phyloP scores from a whole-genome alignment of 345 rosid genomes.

The Eucalyptus albens region DNA sequence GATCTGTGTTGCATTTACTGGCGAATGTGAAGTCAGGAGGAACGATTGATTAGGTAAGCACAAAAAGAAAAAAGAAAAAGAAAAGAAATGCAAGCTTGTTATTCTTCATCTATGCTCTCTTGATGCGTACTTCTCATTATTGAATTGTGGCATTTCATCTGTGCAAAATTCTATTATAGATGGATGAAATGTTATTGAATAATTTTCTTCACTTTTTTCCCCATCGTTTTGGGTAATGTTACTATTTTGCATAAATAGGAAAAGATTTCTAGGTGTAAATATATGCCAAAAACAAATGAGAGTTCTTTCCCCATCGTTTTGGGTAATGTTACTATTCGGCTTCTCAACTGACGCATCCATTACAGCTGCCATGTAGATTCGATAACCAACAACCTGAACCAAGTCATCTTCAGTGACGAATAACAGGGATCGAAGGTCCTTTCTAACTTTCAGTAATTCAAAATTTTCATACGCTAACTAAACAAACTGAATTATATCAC shows the following conservation, averaged over 20 bases:
- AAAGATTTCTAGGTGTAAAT: neutral
- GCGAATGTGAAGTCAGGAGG: neutral
- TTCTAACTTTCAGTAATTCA: too few relatives aligned
- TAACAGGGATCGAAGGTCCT: too few relatives aligned
- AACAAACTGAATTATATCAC: too few relatives aligned
- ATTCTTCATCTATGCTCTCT: neutral
- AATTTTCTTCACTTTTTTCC: neutral
- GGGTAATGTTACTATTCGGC: too few relatives aligned
- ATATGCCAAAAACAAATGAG: neutral
- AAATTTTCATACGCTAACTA: too few relatives aligned
- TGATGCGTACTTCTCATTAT: neutral
- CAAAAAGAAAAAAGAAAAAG: neutral
- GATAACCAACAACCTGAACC: too few relatives aligned
- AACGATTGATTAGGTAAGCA: neutral
- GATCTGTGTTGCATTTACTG: neutral
- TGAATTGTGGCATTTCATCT: neutral
- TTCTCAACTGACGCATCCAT: too few relatives aligned
- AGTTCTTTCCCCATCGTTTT: neutral
- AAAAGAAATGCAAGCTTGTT: neutral
- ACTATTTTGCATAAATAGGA: neutral
- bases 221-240: neutral
- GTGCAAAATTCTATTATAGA: neutral
- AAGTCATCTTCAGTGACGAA: too few relatives aligned
- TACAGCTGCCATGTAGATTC: too few relatives aligned
- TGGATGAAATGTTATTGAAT: neutral